Base-by-base conservation (phyloP, 2,329 filamentous ascomycete species). In the Cercospora zeae-maydis region DNA sequence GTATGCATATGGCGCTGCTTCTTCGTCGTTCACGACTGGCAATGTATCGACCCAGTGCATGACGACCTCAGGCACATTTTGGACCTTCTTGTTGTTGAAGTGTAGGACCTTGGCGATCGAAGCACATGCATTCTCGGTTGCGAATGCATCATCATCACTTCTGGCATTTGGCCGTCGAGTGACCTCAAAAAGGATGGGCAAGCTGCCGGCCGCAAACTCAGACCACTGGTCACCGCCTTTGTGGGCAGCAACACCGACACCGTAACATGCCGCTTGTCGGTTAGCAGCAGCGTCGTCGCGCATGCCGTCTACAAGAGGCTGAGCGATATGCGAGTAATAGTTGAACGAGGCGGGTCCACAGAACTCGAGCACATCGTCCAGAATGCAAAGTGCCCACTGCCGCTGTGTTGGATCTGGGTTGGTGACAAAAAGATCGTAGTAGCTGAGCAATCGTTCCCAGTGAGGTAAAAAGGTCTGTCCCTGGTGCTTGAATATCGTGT, bases 311-410 rank as follows among this genome's bases (percentile, higher is more conserved):
- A 96, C 83, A 39, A 99, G 84, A 10, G 95, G 93, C 71, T 92
- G 87, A 62, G 93, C 87, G 71, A 99, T 96, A 73, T 93, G 88
- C 69, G 88, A 86, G 73, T 89, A 88, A 75, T 96, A 99, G 68
- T 88, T 87, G 81, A 89, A 93, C 71, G 91, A 96, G 70, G 96
- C 88, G 0, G 88, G 84, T 0, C 93, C 93, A 75, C 93, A 98
- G 81, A 98, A 99, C 76, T 99, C 95, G 36, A 99, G 84, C 36
- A 99, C 93, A 75, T 99, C 95, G 73, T 99, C 95, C 83, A 97
- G 92, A 70, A 99, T 97, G 81, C 95, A 99, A 59, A 99, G 84
- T n/a, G 92, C 93, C 95, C 95, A 99, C 76, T 99, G 95, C 61
- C 95, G 87, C 77, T 98, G 93, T 16, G 93, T 98, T 0, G 92